Evolutionary conservation across 1,284 basidiomycete species (phyloP), one percentile per base, ranked within the genome.

Genomic region (Ustilago nuda): DNA sequence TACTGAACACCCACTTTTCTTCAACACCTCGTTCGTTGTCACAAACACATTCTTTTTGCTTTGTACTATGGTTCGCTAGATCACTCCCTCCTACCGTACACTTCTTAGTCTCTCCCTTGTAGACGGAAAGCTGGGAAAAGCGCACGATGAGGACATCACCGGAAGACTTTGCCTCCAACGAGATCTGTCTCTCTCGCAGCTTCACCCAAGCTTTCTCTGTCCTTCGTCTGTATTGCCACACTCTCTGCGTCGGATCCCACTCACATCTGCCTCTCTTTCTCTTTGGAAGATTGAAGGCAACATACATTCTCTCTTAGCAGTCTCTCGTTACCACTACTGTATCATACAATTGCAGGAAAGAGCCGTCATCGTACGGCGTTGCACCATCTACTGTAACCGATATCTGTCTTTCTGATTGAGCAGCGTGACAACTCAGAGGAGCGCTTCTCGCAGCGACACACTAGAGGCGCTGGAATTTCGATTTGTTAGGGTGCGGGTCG

Each of bases 91-190:
- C 39, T 55, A 27, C 23, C 23, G n/a, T 27, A 33, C 17, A 9
- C 52, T 33, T 8, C 35, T 11, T 19, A 45, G 2, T 39, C 13
- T 51, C 17, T 12, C 43, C 33, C 50, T 17, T 12, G 43, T 27
- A 37, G 17, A 23, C 23, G 51, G 32, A 30, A 32, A 54, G 56
- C 23, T 30, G 43, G 17, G 33, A n/a, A 27, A 27, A 53, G 48
- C n/a, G 32, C 46, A 57, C 54, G 61, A 72, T 33, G 70, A 72
- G 70, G 70, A 67, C 70, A 66, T 72, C 70, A 51, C 70, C 70
- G 55, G 51, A 58, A 72, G 61, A 23, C 8, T 17, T 35, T 43
- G 17, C 23, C 56, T 66, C 33, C 50, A 57, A 53, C 65, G 70
- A 65, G 64, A 66, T 54, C 46, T 19, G 70, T 72, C 70, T 63